Evolutionary conservation across 352 stramenopile species (phyloP), one percentile per base, ranked within the genome.

Genomic region (Phytophthora palmivora): DNA sequence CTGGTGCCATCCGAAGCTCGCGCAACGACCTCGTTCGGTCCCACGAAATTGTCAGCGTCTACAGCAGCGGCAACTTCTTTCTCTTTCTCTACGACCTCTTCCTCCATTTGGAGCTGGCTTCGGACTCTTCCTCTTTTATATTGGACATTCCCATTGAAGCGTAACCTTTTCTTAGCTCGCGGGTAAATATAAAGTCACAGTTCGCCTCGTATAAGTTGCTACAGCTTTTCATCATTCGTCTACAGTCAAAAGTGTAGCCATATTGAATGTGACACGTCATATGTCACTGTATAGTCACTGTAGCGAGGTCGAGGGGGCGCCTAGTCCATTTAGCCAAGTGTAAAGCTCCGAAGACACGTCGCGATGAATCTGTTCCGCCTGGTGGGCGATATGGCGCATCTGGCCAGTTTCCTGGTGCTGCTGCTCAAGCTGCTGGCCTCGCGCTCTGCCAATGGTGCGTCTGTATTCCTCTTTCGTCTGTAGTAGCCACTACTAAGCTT

Each of bases 371-470:
- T 98, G 71, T 99, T 99, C 83, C 96, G 98, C 33, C 82, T 99
- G 15, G 84, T 92, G 51, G 98, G 97, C 67, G 98, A 99, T 86
- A 99, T 99, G 92, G 96, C 91, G 48, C 98, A 99, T 81, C 88
- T 99, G 32, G 95, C 97, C 53, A 99, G 96, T 78, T 99, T 99
- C 74, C 78, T 99, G 55, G 90, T 99, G 58, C 86, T 99, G 61
- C 82, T 99, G 54, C 84, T 99, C 43, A 98, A 98, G 73, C 87
- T 99, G 30, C 87, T 94, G 50, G 87, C 84, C 30, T 91, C 85
- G 38, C 84, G 87, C 63, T 95, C 86, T 0, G 86, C 87, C 9
- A 80, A 84, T 19, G 87, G 87, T 91, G 57, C 60, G 77, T 37
- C 63, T 32, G 15, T 14, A 19, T 19, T 1, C 14, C 16, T 28